Percentiles rank a stretch among this genome's conserved stretches.
Conservation (phyloP, 306 rosid species). For the Quercus parvula region DNA sequence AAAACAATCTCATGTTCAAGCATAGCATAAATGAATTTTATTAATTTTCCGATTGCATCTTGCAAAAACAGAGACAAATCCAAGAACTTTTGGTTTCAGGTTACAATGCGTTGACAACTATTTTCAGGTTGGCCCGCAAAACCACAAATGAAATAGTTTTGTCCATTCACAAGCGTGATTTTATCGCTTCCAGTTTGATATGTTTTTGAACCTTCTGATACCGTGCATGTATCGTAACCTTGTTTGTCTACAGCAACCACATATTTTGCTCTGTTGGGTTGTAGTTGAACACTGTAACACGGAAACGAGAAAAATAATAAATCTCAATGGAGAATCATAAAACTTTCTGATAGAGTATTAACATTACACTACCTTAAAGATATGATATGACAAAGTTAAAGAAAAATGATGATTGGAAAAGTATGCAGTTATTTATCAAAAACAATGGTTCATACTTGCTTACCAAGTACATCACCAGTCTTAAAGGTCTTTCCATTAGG, state of each 20-base stretch:
- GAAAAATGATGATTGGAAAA: background rate
- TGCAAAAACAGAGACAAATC: background rate
- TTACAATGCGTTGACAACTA: background rate
- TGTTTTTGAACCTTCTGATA: background rate
- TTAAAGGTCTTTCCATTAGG: background rate
- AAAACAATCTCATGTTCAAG: too few relatives aligned
- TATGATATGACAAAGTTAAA: background rate
- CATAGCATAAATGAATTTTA: too few relatives aligned
- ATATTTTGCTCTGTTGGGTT: background rate
- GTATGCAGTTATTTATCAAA: background rate
- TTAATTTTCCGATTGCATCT: background rate
- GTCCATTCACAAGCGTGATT: background rate
- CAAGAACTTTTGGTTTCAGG: background rate
- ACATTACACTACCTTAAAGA: background rate
- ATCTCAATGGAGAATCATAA: background rate
- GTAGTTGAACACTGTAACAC: background rate
- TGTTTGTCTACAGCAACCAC: background rate
- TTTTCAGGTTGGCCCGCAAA: background rate
- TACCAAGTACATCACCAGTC: background rate
- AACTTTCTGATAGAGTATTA: background rate
- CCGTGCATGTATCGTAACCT: background rate
- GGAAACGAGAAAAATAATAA: background rate
- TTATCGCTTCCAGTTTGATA: background rate
- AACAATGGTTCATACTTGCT: too few relatives aligned
- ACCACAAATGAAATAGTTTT: background rate